These are phyloP conservation scores for Sporothrix humicola DNA, from an alignment of 2,329 filamentous ascomycete species.

Conservation along the genomic window DNA sequence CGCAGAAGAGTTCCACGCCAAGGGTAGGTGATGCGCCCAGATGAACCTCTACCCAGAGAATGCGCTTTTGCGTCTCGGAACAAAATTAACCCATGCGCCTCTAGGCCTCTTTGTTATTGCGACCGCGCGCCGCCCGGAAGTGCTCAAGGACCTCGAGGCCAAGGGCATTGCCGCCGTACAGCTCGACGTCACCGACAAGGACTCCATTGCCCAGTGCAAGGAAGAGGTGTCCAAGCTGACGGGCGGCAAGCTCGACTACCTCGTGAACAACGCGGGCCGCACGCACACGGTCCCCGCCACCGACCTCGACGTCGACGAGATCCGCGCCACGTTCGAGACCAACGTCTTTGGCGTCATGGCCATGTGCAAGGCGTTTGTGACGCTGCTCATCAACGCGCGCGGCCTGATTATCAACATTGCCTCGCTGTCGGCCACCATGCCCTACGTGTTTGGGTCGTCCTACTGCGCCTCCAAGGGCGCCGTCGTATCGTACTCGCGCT, in stretches of 20 bases:
- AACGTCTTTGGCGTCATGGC: constrained; percentile 65
- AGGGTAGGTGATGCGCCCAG: constrained; percentile 47
- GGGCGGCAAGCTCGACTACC: constrained; percentile 60
- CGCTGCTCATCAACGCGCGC: constrained; percentile 55
- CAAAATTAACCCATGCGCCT: background rate
- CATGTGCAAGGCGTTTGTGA: constrained; percentile 58
- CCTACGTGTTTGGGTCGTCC: constrained; percentile 59
- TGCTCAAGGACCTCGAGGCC: constrained; percentile 53
- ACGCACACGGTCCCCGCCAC: constrained; percentile 58
- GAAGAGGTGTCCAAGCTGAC: constrained; percentile 55
- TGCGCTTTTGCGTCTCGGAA: background rate
- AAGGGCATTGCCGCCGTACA: constrained; percentile 56
- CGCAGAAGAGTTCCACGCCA: constrained; percentile 58
- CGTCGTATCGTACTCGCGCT: constrained; percentile 59
- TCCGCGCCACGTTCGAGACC: constrained; percentile 60
- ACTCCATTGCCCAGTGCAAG: constrained; percentile 57
- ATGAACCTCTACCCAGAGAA: background rate
- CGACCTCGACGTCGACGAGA: constrained; percentile 59
- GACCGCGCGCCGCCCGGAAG: constrained; percentile 57
- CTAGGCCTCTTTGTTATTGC: constrained; percentile 62
- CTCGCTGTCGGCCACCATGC: constrained; percentile 56
- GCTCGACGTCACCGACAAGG: constrained; percentile 60
- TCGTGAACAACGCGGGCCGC: constrained; percentile 66
- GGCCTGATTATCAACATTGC: constrained; percentile 63
- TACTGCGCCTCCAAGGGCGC: constrained; percentile 64